Base-by-base conservation (phyloP, 768 basidiomycete species). In the Cystobasidium tubakii region DNA sequence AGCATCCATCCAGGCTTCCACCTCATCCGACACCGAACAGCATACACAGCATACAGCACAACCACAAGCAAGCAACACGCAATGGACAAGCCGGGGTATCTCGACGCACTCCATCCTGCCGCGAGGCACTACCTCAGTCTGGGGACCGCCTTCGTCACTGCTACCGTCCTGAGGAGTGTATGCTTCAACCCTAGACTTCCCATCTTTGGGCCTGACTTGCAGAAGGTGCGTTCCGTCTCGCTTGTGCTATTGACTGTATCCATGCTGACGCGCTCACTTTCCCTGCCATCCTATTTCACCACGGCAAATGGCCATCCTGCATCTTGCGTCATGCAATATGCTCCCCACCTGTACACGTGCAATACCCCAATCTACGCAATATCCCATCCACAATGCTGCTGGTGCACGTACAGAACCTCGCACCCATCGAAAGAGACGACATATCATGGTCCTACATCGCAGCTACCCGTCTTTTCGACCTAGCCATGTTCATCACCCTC, bases 21-120 rank as follows among this genome's bases (percentile, higher is more conserved):
- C 81, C 82, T 76, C 81, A 54, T 60, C 10, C 33, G 29, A 34
- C 57, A 27, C 39, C 36, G 39, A 36, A 43, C 66, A 29, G 55
- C 66, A 53, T 25, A 4, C 4, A 42, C 66, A 69, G 23, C 44
- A 69, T 46, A 7, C 23, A 69, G 50, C 42, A 42, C 13, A 44
- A 53, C 34, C 33, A 44, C 36, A 23, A 25, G 7, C 6, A 15
- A 36, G 3, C 23, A 43, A 15, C n/a, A 2, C 23, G 23, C 44
- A 34, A 44, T 53, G 25, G 42, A 44, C 46, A 25, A 13, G 29
- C 66, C 46, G 3, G 25, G 63, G 33, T 46, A 65, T 19, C 63
- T 65, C 7, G 63, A 65, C 39, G 36, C 36, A 12, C 31, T 65
- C 63, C 50, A 71, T 34, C 69, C 69, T 27, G 29, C 69, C 2